Conservation (phyloP, 1,284 basidiomycete genomes). For the Irpex lacteus region DNA sequence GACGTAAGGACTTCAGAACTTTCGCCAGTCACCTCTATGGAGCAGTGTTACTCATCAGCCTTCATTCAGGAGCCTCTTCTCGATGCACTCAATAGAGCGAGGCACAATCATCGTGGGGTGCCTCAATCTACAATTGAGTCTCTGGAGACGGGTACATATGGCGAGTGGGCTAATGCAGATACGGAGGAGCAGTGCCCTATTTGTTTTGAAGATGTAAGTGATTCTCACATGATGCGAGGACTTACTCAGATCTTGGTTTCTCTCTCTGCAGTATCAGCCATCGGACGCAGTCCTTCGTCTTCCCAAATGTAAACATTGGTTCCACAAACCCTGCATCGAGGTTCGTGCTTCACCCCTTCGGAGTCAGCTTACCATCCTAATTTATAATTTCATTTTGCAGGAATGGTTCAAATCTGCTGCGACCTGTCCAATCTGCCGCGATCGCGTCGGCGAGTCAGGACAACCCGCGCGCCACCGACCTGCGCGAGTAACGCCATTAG, state of each 20-base stretch:
- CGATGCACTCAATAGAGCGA: no score
- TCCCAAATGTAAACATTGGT: constrained; percentile 70
- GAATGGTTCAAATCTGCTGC: constrained; percentile 28
- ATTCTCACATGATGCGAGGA: not conserved
- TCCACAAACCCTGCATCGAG: constrained; percentile 70
- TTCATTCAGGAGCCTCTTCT: no score
- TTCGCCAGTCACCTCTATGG: no score
- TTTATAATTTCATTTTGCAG: constrained; percentile 11
- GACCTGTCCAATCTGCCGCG: constrained; percentile 29
- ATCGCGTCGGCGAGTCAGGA: constrained; percentile 10
- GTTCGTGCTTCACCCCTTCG: constrained; percentile 34
- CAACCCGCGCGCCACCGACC: not conserved
- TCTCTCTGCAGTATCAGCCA: constrained; percentile 49
- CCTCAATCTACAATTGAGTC: constrained; percentile 55
- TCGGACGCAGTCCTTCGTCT: constrained; percentile 59
- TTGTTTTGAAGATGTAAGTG: constrained; percentile 73
- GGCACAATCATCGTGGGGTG: constrained; percentile 33
- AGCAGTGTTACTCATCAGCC: no score
- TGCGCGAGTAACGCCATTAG: not conserved
- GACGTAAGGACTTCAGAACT: not conserved
- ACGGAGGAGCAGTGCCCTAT: constrained; percentile 74
- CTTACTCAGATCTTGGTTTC: not conserved
- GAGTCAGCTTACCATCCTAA: not conserved
- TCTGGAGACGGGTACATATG: constrained; percentile 58
- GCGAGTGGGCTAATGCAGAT: constrained; percentile 61